A percentile compares a stretch with the other conserved stretches of the same genome.
Conservation (phyloP, 306 rosid genomes). For the Acacia melanoxylon region DNA sequence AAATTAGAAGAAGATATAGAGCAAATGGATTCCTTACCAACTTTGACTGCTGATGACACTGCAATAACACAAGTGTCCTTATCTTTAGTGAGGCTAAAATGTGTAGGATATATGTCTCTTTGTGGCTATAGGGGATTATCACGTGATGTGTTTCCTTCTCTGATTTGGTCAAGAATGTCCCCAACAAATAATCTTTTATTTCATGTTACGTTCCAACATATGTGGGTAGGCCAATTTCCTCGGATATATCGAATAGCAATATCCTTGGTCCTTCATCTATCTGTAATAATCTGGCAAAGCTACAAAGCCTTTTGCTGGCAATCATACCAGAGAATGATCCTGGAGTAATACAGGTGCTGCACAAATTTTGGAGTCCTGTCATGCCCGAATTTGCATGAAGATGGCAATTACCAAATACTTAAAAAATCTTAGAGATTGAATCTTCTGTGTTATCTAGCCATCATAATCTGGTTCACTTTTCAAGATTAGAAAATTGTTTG, state of each 20-base stretch:
- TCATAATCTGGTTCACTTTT: too few relatives aligned
- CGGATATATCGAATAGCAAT: background rate
- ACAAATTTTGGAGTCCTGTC: background rate
- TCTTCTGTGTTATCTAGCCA: too few relatives aligned
- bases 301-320: background rate
- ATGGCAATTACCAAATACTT: too few relatives aligned
- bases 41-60: background rate
- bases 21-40: conserved; percentile 32
- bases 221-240: background rate
- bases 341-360: background rate
- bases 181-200: conserved; percentile 23
- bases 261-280: background rate
- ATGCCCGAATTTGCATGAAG: background rate
- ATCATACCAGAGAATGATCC: background rate
- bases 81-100: background rate
- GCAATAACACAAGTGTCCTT: background rate
- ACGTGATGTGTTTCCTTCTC: too few relatives aligned
- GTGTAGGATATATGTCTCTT: background rate
- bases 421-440: too few relatives aligned
- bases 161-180: conserved; percentile 38
- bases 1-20: conserved; percentile 36
- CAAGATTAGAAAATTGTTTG: background rate
- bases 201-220: background rate
- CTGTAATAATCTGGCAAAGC: background rate
- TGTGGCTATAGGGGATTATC: conserved; percentile 41